Base-by-base conservation (phyloP, 2,329 filamentous ascomycete genomes). In the Leptographium lundbergii region DNA sequence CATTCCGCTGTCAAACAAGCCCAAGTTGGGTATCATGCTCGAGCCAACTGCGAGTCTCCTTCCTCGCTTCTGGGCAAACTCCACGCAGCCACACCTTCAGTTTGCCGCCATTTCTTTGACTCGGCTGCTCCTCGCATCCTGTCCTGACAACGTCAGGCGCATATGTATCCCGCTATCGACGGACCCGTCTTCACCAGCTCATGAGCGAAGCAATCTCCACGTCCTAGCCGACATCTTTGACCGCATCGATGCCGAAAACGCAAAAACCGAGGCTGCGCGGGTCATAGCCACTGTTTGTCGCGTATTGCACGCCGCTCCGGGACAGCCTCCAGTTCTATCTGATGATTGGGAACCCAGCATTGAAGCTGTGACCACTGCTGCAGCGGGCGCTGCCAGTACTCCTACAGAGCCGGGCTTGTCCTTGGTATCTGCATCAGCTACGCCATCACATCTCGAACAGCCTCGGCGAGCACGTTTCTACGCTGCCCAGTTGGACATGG, bases 61-160 rank as follows among this genome's bases (percentile, higher is more conserved):
- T 1, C 81, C 82, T 0, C 74, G 75, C 1, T 72, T 85, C 56
- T 82, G 81, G 76, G 67, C 70, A 11, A 68, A 81, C 59, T 72
- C 75, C 3, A 74, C 75, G 0, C 72, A 79, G 53, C 75, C 76
- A 11, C 81, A 84, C 63, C 75, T 84, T 3, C 82, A 85, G 63
- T 84, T 84, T 64, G 75, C 78, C 9, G 78, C 81, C 22, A 75
- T 84, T 25, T 82, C 81, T 0, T 73, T 86, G 2, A 73, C 77
- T 1, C 77, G 83, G 1, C 71, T 85, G 24, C 75, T 86, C 5
- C 71, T 85, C 3, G 72, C 77, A 51, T 76, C 76, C 53, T 81
- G 77, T 56, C 73, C 76, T 0, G 63, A 69, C 2, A 86, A 85
- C 62, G 79, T 81, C 3, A 68, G 69, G 2, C 71, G 70, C 24